Conservation (phyloP, 1,284 basidiomycete genomes). For the Coniophora puteana region DNA sequence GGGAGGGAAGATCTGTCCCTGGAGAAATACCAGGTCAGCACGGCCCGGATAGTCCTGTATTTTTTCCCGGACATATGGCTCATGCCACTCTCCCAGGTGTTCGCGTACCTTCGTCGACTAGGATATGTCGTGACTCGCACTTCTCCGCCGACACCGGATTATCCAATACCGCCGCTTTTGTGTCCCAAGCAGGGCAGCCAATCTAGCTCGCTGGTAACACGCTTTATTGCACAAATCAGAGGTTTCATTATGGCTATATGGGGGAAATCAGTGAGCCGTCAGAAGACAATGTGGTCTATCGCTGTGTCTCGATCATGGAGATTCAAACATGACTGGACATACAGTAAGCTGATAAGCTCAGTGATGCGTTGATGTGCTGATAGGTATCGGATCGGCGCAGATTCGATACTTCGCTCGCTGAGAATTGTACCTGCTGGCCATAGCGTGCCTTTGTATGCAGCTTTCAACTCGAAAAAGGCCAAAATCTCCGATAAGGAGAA, state of each 20-base stretch:
- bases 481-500: constrained; percentile 3
- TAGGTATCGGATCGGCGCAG: no score
- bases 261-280: no score
- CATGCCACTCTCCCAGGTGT: constrained; percentile 56
- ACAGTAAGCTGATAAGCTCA: no score
- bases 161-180: constrained; percentile 53
- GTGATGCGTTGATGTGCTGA: background rate
- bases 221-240: no score
- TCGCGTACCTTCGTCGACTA: constrained; percentile 86
- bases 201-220: no score
- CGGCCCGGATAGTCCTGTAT: background rate
- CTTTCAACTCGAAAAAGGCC: constrained; percentile 22
- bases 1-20: constrained; percentile 73
- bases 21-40: constrained; percentile 81
- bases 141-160: constrained; percentile 54
- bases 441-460: constrained; percentile 31
- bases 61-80: constrained; percentile 4
- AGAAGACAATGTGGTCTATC: no score
- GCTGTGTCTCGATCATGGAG: no score
- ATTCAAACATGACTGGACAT: no score
- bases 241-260: no score
- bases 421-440: constrained; percentile 76
- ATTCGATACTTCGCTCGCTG: constrained; percentile 65
- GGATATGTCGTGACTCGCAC: constrained; percentile 87
- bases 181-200: no score